Conservation (phyloP, 2,329 filamentous ascomycete genomes). For the Incumbomyces delicatus region DNA sequence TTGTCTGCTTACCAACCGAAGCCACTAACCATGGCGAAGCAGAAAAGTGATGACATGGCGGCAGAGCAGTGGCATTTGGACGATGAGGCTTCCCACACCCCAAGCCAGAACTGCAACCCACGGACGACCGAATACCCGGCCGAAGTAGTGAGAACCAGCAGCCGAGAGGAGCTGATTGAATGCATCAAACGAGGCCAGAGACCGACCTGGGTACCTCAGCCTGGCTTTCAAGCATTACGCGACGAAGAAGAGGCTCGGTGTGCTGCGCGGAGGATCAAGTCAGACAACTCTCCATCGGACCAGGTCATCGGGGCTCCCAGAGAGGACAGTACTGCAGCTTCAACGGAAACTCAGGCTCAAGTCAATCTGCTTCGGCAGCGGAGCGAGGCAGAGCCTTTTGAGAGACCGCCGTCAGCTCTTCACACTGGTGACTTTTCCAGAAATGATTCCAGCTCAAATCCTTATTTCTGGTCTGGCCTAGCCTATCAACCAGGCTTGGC, state of each 20-base stretch:
- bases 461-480: conserved; percentile 2
- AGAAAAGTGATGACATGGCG: background rate
- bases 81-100: background rate
- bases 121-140: background rate
- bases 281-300: background rate
- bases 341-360: background rate
- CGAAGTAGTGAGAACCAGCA: conserved; percentile 25
- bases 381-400: background rate
- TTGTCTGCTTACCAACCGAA: conserved; percentile 9
- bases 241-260: conserved; percentile 25
- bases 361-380: background rate
- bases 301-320: background rate
- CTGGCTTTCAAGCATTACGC: conserved; percentile 40
- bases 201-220: conserved; percentile 61
- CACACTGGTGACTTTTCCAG: conserved; percentile 26
- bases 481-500: conserved; percentile 3
- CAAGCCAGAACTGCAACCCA: background rate
- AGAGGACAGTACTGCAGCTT: background rate
- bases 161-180: conserved; percentile 72
- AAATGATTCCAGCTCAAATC: conserved; percentile 21
- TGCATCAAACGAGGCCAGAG: conserved; percentile 70
- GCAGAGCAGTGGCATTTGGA: background rate
- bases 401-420: conserved; percentile 2
- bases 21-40: conserved; percentile 9
- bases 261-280: background rate